phyloP scores from a whole-genome alignment of 148 eudicot genomes.

The Rhododendron kiyosumense region DNA sequence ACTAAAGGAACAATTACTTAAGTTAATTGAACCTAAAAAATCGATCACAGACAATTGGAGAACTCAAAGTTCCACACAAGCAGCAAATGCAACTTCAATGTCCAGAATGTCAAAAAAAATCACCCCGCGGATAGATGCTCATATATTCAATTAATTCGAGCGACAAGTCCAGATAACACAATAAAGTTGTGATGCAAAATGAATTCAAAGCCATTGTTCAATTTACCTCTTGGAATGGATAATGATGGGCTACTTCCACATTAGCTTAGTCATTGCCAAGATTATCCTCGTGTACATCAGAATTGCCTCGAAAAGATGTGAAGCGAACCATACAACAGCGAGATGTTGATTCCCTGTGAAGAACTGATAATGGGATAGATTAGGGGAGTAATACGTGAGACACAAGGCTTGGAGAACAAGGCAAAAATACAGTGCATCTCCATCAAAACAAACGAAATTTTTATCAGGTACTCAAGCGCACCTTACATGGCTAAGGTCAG shows the following conservation, averaged over 20 bases:
- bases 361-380: not conserved
- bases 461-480: not conserved
- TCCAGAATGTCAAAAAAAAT: not conserved
- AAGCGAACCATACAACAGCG: not conserved
- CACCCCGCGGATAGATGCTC: not conserved
- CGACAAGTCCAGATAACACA: not conserved
- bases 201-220: not conserved
- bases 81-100: not conserved
- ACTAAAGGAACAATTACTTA: no score
- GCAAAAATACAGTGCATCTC: not conserved
- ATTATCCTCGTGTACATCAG: not conserved
- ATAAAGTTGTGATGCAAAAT: not conserved
- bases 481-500: not conserved
- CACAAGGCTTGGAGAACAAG: not conserved
- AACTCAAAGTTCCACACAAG: not conserved
- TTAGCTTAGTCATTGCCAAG: not conserved
- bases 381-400: not conserved
- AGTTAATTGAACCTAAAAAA: not conserved
- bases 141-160: not conserved
- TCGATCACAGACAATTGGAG: not conserved
- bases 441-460: no score
- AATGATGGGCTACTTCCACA: not conserved
- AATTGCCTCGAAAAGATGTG: not conserved
- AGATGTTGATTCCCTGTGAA: not conserved
- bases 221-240: not conserved